Conservation (phyloP, 108 stramenopile genomes). For the Pseudonitzschia multiseries region DNA sequence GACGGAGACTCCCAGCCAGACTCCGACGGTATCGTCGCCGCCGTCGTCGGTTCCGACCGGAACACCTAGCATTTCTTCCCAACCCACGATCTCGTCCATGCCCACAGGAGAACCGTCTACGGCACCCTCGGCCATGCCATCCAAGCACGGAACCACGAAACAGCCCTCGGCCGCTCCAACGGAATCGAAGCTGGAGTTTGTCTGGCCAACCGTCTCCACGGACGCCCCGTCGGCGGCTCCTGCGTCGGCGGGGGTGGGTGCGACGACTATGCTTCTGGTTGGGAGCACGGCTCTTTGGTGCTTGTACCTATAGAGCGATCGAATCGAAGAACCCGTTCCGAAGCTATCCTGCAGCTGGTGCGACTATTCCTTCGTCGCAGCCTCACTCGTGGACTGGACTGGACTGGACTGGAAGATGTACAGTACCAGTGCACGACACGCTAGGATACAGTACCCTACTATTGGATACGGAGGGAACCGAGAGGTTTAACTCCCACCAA, state of each 20-base stretch:
- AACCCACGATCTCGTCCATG: slow-evolving; percentile 20
- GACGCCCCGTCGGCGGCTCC: background rate
- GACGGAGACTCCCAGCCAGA: slow-evolving; percentile 14
- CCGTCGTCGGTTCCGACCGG: slow-evolving; percentile 11
- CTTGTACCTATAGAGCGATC: background rate
- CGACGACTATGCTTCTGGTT: background rate
- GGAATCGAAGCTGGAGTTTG: background rate
- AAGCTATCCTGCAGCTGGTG: background rate
- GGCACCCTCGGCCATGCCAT: background rate
- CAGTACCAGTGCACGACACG: no score
- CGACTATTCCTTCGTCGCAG: no score
- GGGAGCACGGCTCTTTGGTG: background rate
- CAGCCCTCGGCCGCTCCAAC: background rate
- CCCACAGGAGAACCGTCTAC: background rate
- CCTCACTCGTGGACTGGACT: no score
- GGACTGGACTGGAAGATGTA: no score
- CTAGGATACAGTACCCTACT: no score
- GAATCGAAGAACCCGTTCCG: background rate
- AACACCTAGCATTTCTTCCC: slow-evolving; percentile 14
- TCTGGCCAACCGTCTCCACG: background rate
- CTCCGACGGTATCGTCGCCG: slow-evolving; percentile 3
- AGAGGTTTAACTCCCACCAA: no score
- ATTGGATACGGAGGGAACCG: no score
- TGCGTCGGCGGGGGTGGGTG: background rate
- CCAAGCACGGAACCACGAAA: background rate